Evolutionary conservation across 345 rosid species (phyloP), one percentile per base, ranked within the genome.

Genomic region (Eucalyptus caleyi): DNA sequence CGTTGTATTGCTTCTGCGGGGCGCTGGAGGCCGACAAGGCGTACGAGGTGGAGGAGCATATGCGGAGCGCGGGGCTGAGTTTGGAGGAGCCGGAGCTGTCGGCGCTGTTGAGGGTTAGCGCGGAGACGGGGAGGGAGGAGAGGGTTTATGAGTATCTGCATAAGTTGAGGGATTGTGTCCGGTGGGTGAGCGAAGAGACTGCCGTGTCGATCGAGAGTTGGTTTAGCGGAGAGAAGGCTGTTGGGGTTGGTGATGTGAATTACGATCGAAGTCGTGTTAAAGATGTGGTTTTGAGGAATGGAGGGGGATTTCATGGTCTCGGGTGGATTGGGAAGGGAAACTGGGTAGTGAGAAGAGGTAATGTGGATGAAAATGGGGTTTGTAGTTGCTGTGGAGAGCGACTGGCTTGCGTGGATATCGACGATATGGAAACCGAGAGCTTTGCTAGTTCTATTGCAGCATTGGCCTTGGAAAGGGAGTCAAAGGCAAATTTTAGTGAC

Each of bases 271-370:
- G 86, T 85, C 81, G 91, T 77, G 92, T 93, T 92, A 93, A 92
- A 91, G 94, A 90, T 23, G 92, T 92, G 24, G 87, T 92, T 92
- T 65, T 88, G 87, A 96, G 91, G 92, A 97, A 96, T 88, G 99
- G 99, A 21, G 98, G 97, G 5, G 99, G 99, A 88, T 97, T 98
- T 98, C 99, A 97, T 89, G 99, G 99, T 86, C 88, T 94, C 67
- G 99, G 99, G 30, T 97, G 99, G 99, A 91, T 95, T 90, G 99
- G 99, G 88, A 89, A 93, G 77, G 98, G 98, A 47, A 95, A 91
- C 87, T 97, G 97, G 97, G 90, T 87, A 51, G 94, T 95, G 91
- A 91, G 88, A 90, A 95, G 93, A 91, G 97, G 95, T 88, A 91
- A 21, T 86, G 96, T 94, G 67, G 91, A 93, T 72, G 87, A 49